Conservation (phyloP, 148 eudicot species). For the Oxyria digyna region DNA sequence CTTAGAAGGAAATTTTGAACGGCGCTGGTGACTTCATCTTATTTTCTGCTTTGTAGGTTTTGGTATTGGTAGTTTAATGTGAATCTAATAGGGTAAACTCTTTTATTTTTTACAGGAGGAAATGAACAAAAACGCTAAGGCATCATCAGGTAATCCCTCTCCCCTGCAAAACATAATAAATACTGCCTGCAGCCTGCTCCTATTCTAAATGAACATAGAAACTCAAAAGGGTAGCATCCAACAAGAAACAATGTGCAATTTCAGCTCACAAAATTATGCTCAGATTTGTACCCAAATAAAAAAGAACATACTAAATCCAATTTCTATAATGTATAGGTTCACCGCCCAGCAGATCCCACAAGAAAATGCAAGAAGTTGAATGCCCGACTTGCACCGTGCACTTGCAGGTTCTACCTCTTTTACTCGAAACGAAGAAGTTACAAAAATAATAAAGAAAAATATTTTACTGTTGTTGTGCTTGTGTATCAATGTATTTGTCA, state of each 20-base stretch:
- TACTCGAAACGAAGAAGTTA: too few relatives aligned
- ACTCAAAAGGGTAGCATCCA: too few relatives aligned
- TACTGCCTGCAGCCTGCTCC: too few relatives aligned
- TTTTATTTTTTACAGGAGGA: not conserved
- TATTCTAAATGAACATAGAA: too few relatives aligned
- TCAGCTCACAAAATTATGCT: not conserved
- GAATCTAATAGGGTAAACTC: not conserved
- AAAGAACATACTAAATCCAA: not conserved
- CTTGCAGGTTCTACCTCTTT: slow-evolving; percentile 52
- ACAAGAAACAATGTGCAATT: too few relatives aligned
- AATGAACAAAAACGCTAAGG: not conserved
- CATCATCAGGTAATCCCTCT: not conserved
- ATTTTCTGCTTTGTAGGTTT: not conserved
- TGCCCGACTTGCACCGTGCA: slow-evolving; percentile 97
- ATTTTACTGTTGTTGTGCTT: not conserved
- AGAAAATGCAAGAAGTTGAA: slow-evolving; percentile 92
- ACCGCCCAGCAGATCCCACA: slow-evolving; percentile 36
- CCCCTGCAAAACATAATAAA: not conserved
- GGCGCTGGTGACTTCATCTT: too few relatives aligned
- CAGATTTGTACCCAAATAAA: not conserved
- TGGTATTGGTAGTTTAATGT: not conserved
- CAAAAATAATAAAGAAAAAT: not conserved
- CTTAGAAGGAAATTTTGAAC: too few relatives aligned
- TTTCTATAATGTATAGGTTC: slow-evolving; percentile 25
- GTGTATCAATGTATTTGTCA: not conserved